Evolutionary conservation across 2,329 filamentous ascomycete genomes (phyloP), one percentile per base, ranked within the genome.

Genomic region (Microsporum ferrugineum): DNA sequence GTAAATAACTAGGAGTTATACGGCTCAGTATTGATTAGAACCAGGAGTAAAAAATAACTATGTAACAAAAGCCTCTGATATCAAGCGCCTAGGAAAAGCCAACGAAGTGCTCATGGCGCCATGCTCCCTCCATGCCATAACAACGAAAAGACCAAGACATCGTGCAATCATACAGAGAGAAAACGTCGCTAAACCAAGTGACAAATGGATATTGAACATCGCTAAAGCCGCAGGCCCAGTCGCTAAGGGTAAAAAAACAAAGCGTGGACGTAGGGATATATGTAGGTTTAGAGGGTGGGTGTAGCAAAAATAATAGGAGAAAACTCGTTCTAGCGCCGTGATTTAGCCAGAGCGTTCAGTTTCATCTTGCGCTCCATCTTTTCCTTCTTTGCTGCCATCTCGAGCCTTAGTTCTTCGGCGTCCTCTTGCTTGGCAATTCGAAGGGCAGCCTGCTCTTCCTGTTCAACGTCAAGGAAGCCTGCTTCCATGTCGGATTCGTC

Each of bases 401-500:
- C 78, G 38, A 68, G 62, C 3, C 69, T 72, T 63, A 74, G 66
- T 61, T 79, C 77, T 66, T 76, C 70, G 64, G 78, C 77, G 61
- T 80, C 78, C 64, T 80, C 78, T 60, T 68, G 69, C 58, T 70
- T 73, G 5, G 78, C 78, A 45, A 65, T 66, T 60, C 69, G 72
- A 38, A 77, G 65, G 5, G 78, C 77, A 12, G 63, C 63, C 27
- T 68, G 69, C 66, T 80, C 78, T 67, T 80, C 78, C 31, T 71
- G 64, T 60, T 77, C 76, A 57, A 80, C 67, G 63, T 79, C 77
- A 58, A 73, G 69, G 23, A 76, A 69, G 27, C 77, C 78, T 57
- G 77, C 78, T 67, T 80, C 78, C 78, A 80, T 80, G 62, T 78
- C 78, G n/a, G 76, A 78, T 41, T 63, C 74, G 59, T 77, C 76